Percentiles rank a stretch among this genome's conserved stretches.
Evolutionary conservation across 176 grass and related monocot genomes (phyloP).

Genomic region (Cenchrus purpureus): DNA sequence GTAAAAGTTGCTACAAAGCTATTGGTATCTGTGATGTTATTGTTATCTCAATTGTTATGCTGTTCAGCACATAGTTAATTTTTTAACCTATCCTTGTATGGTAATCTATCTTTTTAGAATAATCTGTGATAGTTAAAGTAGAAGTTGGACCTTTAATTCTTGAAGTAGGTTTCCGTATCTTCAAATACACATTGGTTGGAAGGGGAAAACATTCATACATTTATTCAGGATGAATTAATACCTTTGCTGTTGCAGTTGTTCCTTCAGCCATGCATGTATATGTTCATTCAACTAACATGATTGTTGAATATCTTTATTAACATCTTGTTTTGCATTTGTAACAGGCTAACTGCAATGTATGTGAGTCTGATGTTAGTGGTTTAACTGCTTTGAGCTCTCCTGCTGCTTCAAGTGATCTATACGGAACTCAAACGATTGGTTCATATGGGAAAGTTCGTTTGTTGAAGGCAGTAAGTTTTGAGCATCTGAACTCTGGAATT

Average conservation of each 20-base stretch:
- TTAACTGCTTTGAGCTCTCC: constrained; percentile 82
- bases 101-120: constrained; percentile 14
- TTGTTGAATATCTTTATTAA: constrained; percentile 18
- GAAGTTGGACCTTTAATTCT: background rate
- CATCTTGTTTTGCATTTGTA: constrained; percentile 16
- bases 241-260: constrained; percentile 5
- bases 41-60: constrained; percentile 11
- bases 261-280: background rate
- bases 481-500: constrained; percentile 15
- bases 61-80: background rate
- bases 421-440: constrained; percentile 93
- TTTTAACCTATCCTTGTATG: background rate
- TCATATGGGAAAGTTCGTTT: constrained; percentile 93
- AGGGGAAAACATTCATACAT: constrained; percentile 1
- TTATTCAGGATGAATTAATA: background rate
- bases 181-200: constrained; percentile 17
- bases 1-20: background rate
- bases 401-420: constrained; percentile 87
- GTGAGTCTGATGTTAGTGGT: constrained; percentile 81
- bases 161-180: constrained; percentile 5
- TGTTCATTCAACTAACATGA: background rate
- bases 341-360: constrained; percentile 89
- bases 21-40: constrained; percentile 8
- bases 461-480: constrained; percentile 89
- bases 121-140: constrained; percentile 16